phyloP scores from a whole-genome alignment of 768 basidiomycete genomes.

The Amanita pseudoporphyria region DNA sequence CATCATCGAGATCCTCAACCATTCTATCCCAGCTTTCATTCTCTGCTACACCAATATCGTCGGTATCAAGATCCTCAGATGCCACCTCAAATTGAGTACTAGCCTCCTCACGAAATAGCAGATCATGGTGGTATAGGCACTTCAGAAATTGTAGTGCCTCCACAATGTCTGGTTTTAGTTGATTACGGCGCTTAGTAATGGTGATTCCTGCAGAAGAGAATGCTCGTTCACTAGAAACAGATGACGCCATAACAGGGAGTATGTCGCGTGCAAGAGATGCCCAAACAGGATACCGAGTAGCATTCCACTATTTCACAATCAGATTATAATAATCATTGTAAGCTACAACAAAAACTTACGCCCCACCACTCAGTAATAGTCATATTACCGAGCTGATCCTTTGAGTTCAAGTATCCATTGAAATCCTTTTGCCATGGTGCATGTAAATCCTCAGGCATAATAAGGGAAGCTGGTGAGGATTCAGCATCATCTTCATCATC shows the following conservation, averaged over 20 bases:
- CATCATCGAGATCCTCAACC: neutral
- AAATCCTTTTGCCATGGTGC: no score
- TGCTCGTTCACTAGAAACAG: slow-evolving; percentile 27
- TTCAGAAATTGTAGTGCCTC: slow-evolving; percentile 24
- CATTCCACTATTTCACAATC: slow-evolving; percentile 12
- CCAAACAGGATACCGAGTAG: slow-evolving; percentile 22
- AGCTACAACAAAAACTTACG: no score
- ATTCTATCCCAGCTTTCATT: neutral
- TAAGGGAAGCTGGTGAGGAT: no score
- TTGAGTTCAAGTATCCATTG: no score
- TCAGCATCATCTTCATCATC: no score
- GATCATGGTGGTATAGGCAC: slow-evolving; percentile 14
- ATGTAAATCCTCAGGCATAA: no score
- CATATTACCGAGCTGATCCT: no score
- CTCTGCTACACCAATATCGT: no score
- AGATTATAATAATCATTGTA: no score
- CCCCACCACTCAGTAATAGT: no score
- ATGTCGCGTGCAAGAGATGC: slow-evolving; percentile 27
- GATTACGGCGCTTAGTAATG: slow-evolving; percentile 23
- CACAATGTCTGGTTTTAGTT: slow-evolving; percentile 25
- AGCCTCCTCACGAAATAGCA: slow-evolving; percentile 18
- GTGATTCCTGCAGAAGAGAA: slow-evolving; percentile 32
- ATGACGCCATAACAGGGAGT: slow-evolving; percentile 29
- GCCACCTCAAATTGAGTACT: neutral
- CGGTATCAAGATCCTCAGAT: no score